These are phyloP conservation scores for Hyaloscypha bicolor DNA, from an alignment of 495 filamentous ascomycete genomes.

Conservation along the genomic window DNA sequence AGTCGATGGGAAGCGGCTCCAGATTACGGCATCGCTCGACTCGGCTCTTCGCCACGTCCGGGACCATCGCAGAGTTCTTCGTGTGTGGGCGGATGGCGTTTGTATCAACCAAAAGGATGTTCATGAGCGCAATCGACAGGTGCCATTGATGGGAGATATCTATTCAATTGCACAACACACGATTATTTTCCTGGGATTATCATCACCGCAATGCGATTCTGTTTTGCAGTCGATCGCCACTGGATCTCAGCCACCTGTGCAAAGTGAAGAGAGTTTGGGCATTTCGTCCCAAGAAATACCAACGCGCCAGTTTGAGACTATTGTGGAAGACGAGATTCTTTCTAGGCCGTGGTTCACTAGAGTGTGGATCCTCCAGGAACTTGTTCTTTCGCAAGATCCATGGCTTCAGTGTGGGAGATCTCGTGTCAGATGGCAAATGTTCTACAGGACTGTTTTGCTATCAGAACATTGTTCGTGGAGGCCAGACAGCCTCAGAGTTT, in stretches of 20 bases:
- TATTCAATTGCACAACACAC: constrained; percentile 17
- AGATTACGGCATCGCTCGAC: constrained; percentile 13
- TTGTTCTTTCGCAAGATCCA: constrained; percentile 31
- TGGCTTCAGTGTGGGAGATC: constrained; percentile 30
- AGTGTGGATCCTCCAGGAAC: constrained; percentile 35
- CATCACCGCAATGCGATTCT: background rate
- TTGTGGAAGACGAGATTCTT: constrained; percentile 1
- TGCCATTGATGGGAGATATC: constrained; percentile 18
- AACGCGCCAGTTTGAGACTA: background rate
- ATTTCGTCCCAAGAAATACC: background rate
- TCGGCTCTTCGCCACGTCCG: constrained; percentile 19
- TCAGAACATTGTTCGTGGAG: background rate
- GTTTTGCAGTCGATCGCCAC: background rate
- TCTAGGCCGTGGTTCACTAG: constrained; percentile 30
- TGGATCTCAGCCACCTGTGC: background rate
- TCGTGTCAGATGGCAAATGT: constrained; percentile 12
- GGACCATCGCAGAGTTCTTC: background rate
- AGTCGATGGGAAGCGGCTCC: constrained; percentile 8
- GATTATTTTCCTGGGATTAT: constrained; percentile 19
- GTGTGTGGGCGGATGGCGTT: constrained; percentile 23
- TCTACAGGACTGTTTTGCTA: background rate
- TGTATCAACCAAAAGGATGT: constrained; percentile 26
- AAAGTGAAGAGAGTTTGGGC: no score
- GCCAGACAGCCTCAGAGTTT: background rate
- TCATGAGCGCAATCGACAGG: constrained; percentile 21